Conservation (phyloP, 2,329 filamentous ascomycete species). For the Polychaeton citri region DNA sequence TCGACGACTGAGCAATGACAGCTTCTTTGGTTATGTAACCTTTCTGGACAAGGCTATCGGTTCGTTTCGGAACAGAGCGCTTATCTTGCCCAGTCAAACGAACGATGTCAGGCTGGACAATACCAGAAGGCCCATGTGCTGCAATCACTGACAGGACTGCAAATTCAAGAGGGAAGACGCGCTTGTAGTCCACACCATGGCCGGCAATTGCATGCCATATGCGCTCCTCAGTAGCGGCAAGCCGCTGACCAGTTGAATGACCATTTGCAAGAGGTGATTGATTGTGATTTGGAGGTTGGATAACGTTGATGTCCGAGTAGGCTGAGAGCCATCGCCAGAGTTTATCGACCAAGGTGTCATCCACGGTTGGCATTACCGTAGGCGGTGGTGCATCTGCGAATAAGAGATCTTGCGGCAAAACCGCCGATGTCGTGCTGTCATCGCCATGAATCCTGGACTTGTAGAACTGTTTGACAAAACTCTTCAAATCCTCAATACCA, state of each 20-base stretch:
- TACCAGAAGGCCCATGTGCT: slow-evolving; percentile 38
- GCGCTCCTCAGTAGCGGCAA: slow-evolving; percentile 41
- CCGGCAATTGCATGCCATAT: slow-evolving; percentile 49
- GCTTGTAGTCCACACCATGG: slow-evolving; percentile 42
- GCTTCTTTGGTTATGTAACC: slow-evolving; percentile 48
- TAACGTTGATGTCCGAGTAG: slow-evolving; percentile 37
- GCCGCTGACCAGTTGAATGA: slow-evolving; percentile 14
- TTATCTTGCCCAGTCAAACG: slow-evolving; percentile 49
- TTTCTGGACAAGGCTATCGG: slow-evolving; percentile 41
- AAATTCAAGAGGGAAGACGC: slow-evolving; percentile 42
- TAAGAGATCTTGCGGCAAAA: slow-evolving; percentile 11
- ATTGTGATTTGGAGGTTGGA: slow-evolving; percentile 1
- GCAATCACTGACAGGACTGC: slow-evolving; percentile 46
- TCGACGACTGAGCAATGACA: slow-evolving; percentile 33
- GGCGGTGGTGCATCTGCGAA: slow-evolving; percentile 12
- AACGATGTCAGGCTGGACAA: slow-evolving; percentile 44
- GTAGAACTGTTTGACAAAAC: slow-evolving; percentile 22
- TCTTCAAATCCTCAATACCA: slow-evolving; percentile 27
- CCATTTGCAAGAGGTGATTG: slow-evolving; percentile 1
- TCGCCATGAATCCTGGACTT: slow-evolving; percentile 28
- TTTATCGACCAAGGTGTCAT: slow-evolving; percentile 38
- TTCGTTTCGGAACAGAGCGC: slow-evolving; percentile 48
- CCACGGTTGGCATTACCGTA: slow-evolving; percentile 21
- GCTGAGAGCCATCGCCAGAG: slow-evolving; percentile 45
- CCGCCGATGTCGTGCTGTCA: no score